Evolutionary conservation across 345 rosid species (phyloP).

Genomic region (Murraya paniculata): DNA sequence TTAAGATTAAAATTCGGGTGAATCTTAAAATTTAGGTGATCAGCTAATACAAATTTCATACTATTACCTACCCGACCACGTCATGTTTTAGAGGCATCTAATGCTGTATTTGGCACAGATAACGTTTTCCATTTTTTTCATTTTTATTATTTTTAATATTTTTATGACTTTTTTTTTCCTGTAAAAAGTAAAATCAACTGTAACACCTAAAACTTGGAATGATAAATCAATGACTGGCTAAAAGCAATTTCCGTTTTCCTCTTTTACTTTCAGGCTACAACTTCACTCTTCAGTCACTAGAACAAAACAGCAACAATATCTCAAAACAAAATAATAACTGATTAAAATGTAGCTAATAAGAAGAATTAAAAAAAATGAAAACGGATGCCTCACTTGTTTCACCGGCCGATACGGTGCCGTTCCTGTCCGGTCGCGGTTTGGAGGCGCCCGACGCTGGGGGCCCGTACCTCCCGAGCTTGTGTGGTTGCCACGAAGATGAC

Average conservation of each 20-base stretch:
- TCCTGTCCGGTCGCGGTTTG: constrained; percentile 25
- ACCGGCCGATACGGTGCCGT: constrained; percentile 24
- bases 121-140: no score
- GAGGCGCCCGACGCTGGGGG: constrained; percentile 26
- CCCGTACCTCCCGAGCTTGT: constrained; percentile 14
- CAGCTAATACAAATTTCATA: no score
- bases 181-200: no score
- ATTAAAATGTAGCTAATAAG: not conserved
- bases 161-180: no score
- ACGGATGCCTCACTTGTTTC: constrained; percentile 16
- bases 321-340: not conserved
- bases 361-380: not conserved
- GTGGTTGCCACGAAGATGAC: constrained; percentile 3
- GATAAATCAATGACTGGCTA: no score
- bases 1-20: no score
- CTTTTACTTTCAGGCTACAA: not conserved
- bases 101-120: no score
- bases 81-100: no score
- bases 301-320: not conserved
- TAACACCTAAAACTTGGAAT: no score
- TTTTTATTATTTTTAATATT: no score
- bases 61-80: no score
- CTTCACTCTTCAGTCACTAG: not conserved
- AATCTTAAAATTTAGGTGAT: no score
- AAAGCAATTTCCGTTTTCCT: not conserved